phyloP scores from a whole-genome alignment of 352 stramenopile genomes.

The Salisapilia sapeloensis region DNA sequence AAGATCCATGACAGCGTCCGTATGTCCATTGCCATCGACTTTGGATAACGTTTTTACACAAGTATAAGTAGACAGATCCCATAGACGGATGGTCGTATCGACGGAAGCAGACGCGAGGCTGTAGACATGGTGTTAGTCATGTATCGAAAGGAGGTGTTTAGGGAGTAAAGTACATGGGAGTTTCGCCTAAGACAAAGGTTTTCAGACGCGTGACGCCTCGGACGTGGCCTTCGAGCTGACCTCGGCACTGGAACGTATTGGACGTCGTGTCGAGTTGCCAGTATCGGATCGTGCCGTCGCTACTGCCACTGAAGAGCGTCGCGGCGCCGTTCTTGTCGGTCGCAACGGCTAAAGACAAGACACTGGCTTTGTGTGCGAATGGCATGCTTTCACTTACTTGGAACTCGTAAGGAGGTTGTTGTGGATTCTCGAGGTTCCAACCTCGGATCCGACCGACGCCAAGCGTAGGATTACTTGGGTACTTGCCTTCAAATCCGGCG shows the following conservation, averaged over 20 bases:
- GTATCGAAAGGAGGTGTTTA: neutral
- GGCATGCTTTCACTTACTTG: conserved; percentile 35
- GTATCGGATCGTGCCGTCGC: conserved; percentile 61
- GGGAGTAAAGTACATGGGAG: conserved; percentile 21
- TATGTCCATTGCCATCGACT: conserved; percentile 50
- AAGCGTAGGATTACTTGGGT: conserved; percentile 31
- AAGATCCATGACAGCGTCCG: conserved; percentile 70
- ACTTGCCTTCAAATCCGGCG: conserved; percentile 56
- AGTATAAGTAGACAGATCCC: conserved; percentile 68
- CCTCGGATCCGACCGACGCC: conserved; percentile 56
- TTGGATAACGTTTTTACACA: conserved; percentile 59
- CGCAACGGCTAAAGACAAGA: conserved; percentile 48
- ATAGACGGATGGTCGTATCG: conserved; percentile 66
- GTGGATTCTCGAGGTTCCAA: conserved; percentile 69
- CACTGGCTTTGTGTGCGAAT: conserved; percentile 58
- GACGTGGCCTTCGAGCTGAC: conserved; percentile 60
- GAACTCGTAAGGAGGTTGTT: conserved; percentile 47
- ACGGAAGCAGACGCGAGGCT: conserved; percentile 66
- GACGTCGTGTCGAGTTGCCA: conserved; percentile 56
- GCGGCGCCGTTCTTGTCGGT: conserved; percentile 45
- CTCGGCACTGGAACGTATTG: conserved; percentile 62
- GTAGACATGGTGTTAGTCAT: neutral
- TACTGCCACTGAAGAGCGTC: conserved; percentile 61
- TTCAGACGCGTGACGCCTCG: conserved; percentile 69
- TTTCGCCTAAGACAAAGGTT: conserved; percentile 48